Evolutionary conservation across 495 filamentous ascomycete genomes (phyloP).

Genomic region (Xylaria scruposa): DNA sequence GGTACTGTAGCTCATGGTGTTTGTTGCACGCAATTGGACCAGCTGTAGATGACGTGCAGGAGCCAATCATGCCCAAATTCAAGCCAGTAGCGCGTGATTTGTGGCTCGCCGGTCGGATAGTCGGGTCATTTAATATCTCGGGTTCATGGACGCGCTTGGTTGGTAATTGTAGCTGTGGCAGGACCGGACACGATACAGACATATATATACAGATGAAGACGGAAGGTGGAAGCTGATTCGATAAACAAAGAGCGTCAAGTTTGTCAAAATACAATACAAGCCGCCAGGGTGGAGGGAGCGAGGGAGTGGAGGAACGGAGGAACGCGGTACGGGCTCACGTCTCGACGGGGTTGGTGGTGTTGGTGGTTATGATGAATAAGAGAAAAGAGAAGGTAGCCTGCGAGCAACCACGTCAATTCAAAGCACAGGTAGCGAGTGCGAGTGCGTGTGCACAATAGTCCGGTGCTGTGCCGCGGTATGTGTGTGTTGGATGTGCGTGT

Average conservation of each 20-base stretch:
- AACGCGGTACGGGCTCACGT: constrained; percentile 3
- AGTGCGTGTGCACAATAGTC: neutral
- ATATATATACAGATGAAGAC: neutral
- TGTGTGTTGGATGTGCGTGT: neutral
- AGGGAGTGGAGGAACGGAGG: neutral
- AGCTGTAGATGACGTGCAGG: neutral
- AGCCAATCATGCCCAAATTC: neutral
- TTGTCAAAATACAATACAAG: neutral
- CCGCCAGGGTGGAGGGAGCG: neutral
- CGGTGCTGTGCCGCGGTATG: neutral
- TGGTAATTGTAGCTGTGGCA: neutral
- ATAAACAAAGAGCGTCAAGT: neutral
- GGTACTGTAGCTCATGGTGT: constrained; percentile 3
- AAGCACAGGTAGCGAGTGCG: neutral
- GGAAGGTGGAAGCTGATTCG: neutral
- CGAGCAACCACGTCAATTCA: neutral
- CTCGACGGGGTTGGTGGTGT: neutral
- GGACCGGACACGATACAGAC: neutral
- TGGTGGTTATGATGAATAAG: neutral
- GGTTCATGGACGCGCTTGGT: neutral
- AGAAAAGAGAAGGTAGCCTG: neutral
- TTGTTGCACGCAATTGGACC: neutral
- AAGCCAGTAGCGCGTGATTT: neutral
- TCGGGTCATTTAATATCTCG: constrained; percentile 1
- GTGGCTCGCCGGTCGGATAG: neutral